Conservation (phyloP, 2,329 filamentous ascomycete genomes). For the Neophaeococcomyces mojaviensis region DNA sequence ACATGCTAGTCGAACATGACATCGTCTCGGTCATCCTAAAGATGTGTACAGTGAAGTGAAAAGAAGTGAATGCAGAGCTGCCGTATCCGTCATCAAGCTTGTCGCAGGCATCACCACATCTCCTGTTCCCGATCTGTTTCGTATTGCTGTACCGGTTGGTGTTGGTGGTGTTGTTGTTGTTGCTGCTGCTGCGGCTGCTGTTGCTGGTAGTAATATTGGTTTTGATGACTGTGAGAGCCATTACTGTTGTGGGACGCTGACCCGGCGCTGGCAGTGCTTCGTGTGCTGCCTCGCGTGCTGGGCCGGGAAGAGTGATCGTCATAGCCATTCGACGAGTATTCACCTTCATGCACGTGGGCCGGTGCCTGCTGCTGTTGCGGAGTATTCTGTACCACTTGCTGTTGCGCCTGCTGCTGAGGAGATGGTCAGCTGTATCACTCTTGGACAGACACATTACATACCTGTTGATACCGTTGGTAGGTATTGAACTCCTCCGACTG, state of each 20-base stretch:
- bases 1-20: slow-evolving; percentile 4
- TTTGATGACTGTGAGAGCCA: slow-evolving; percentile 19
- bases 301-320: slow-evolving; percentile 36
- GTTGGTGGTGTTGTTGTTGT: slow-evolving; percentile 21
- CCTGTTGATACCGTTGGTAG: slow-evolving; percentile 42
- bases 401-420: slow-evolving; percentile 17
- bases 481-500: slow-evolving; percentile 37
- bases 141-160: slow-evolving; percentile 34
- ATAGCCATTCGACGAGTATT: slow-evolving; percentile 47
- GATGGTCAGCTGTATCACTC: not conserved
- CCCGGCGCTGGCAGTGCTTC: slow-evolving; percentile 33
- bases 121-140: slow-evolving; percentile 37
- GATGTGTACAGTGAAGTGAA: not conserved
- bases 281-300: slow-evolving; percentile 32
- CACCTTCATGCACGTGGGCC: slow-evolving; percentile 34
- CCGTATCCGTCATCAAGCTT: too few relatives aligned
- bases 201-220: slow-evolving; percentile 16
- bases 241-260: slow-evolving; percentile 24
- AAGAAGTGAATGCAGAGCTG: not conserved
- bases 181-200: slow-evolving; percentile 27
- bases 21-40: slow-evolving; percentile 2
- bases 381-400: slow-evolving; percentile 10
- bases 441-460: too few relatives aligned
- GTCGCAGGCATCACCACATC: slow-evolving; percentile 37
- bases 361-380: slow-evolving; percentile 15